Base-by-base conservation (phyloP, 306 rosid genomes). In the Cercis canadensis region DNA sequence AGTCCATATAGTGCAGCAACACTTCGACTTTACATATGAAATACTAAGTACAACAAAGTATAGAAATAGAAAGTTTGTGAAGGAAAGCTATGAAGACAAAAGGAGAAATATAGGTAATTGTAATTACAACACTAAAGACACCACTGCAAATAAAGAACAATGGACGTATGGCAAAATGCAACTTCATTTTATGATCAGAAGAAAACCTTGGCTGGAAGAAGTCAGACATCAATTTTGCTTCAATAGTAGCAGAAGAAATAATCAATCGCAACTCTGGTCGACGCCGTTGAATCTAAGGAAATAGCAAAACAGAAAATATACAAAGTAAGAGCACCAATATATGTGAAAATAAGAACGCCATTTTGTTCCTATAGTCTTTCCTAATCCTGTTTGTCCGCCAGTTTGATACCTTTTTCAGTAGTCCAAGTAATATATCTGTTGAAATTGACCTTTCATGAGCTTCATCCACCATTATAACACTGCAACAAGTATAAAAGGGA, bases 361-460 rank as follows among this genome's bases (percentile, higher is more conserved):
- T 21, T 39, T 45, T 32, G 33, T 62, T 44, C 61, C 31, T 55
- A 32, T 19, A 67, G 44, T 60, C 41, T 64, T 51, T 24, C 29
- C 3, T 24, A 24, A 67, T 32, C 69, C 13, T 17, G 11, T 36
- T 58, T 19, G 29, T 50, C 61, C 16, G 39, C 52, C 41, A 67
- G 33, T 57, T 15, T 4, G 36, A 18, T 77, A 93, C 98, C 98
- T 93, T 93, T 85, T 90, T 93, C 71, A 93, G 75, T 62, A 93
- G 87, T 71, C 98, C 98, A 79, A 93, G 82, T 75, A 93, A 79
- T 57, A 93, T 88, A 77, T 93, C 98, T 71, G 98, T 93, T 44
- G 98, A 87, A 66, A 88, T 93, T 4, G 98, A 93, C 85, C 98
- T 88, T 84, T 93, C 98, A 70, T 93, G 98, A 77, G 98, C 98